A percentile compares a stretch with the other conserved stretches of the same genome.
Evolutionary conservation across 768 basidiomycete species (phyloP).

Genomic region (Auriscalpium orientale): DNA sequence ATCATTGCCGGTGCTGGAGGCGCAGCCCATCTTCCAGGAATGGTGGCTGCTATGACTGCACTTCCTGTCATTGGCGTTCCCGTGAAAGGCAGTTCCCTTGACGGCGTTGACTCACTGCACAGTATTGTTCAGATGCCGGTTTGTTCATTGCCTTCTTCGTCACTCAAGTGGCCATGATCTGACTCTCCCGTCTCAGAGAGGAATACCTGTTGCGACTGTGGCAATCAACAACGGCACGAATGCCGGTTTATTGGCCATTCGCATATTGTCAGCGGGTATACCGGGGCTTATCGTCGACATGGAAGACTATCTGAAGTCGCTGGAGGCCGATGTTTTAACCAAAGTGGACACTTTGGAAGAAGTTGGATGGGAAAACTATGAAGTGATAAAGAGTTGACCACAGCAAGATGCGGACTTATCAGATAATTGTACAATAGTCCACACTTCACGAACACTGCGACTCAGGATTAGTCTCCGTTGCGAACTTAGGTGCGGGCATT

Average conservation of each 20-base stretch:
- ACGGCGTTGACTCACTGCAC: constrained; percentile 94
- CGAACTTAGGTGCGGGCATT: too few relatives aligned
- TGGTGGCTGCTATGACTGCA: constrained; percentile 93
- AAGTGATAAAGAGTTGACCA: constrained; percentile 24
- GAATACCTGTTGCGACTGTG: constrained; percentile 94
- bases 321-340: constrained; percentile 69
- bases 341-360: constrained; percentile 73
- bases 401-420: too few relatives aligned
- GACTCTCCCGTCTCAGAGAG: constrained; percentile 48
- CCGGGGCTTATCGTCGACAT: constrained; percentile 59
- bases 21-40: constrained; percentile 94
- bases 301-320: constrained; percentile 60
- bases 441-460: too few relatives aligned
- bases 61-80: constrained; percentile 95
- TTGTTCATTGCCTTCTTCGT: not conserved
- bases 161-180: not conserved
- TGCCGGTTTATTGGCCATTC: constrained; percentile 84
- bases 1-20: constrained; percentile 98
- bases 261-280: constrained; percentile 76
- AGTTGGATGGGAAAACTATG: constrained; percentile 84
- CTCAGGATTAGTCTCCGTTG: too few relatives aligned
- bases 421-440: too few relatives aligned
- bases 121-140: constrained; percentile 99
- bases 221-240: constrained; percentile 95
- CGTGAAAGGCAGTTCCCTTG: constrained; percentile 87